phyloP scores from a whole-genome alignment of 2,329 filamentous ascomycete species.

The Aspergillus luchuensis region DNA sequence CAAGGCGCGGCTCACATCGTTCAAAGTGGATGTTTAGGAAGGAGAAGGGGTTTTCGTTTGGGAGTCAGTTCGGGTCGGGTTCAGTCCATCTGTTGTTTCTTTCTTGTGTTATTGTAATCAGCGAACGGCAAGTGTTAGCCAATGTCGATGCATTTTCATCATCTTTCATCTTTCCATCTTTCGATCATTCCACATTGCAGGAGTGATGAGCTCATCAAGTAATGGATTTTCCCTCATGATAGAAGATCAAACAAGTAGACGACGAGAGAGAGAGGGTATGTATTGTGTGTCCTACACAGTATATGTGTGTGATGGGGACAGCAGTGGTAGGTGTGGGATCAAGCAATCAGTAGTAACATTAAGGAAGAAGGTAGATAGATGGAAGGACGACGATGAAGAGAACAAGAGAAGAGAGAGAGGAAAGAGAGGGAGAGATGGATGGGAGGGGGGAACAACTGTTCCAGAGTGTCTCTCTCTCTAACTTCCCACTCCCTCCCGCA shows the following conservation, averaged over 20 bases:
- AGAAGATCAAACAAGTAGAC: not conserved
- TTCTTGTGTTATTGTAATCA: not conserved
- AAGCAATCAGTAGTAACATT: too few species aligned
- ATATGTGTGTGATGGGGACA: too few species aligned
- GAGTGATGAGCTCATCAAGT: not conserved
- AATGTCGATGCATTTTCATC: not conserved
- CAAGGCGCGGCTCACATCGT: constrained; percentile 44
- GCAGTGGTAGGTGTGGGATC: too few species aligned
- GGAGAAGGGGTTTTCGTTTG: not conserved
- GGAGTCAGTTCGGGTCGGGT: too few species aligned
- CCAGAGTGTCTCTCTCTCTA: too few species aligned
- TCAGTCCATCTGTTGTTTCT: not conserved
- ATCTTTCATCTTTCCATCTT: not conserved
- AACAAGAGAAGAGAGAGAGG: not conserved
- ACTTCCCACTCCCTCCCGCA: too few species aligned
- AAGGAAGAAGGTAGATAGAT: too few species aligned
- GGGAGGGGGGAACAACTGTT: not conserved
- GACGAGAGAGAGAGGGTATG: not conserved
- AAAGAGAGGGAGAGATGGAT: not conserved
- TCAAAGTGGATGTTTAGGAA: constrained; percentile 36
- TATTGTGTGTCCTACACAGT: too few species aligned
- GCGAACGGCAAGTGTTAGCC: not conserved
- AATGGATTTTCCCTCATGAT: not conserved
- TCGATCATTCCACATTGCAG: too few species aligned
- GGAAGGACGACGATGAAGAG: not conserved